phyloP scores from a whole-genome alignment of 1,284 basidiomycete species.

The Apiotrichum mycotoxinovorans region DNA sequence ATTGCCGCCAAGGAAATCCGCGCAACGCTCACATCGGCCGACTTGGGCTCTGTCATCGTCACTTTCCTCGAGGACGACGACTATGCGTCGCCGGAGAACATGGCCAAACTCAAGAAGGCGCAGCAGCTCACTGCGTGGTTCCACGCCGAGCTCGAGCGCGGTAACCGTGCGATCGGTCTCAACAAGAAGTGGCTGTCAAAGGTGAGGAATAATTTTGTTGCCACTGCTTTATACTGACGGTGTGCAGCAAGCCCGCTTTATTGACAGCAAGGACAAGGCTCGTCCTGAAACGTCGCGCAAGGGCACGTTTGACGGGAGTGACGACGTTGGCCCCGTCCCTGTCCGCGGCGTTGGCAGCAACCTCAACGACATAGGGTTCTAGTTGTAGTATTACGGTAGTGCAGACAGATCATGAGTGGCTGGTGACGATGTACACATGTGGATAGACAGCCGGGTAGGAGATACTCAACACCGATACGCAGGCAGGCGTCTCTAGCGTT shows the following conservation, averaged over 20 bases:
- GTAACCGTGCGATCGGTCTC: constrained; percentile 25
- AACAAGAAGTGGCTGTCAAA: constrained; percentile 34
- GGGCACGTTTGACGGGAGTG: not conserved
- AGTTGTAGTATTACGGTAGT: not conserved
- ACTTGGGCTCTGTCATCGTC: constrained; percentile 22
- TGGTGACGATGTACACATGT: constrained; percentile 6
- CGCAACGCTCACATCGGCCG: constrained; percentile 18
- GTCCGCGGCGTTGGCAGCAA: constrained; percentile 20
- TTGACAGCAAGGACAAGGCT: constrained; percentile 12
- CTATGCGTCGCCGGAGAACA: constrained; percentile 14
- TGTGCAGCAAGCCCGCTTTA: constrained; percentile 8
- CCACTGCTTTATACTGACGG: not conserved
- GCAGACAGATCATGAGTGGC: not conserved
- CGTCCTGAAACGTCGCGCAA: constrained; percentile 2
- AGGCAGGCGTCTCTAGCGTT: too few relatives aligned
- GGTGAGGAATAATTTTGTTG: constrained; percentile 20
- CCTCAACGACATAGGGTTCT: constrained; percentile 22
- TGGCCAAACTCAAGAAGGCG: constrained; percentile 20
- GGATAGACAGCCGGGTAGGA: not conserved
- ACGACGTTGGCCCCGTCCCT: constrained; percentile 6
- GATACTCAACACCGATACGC: not conserved
- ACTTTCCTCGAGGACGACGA: constrained; percentile 31
- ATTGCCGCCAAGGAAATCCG: constrained; percentile 19
- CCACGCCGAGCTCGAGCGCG: constrained; percentile 25
- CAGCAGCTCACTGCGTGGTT: constrained; percentile 20